Evolutionary conservation across 2,329 filamentous ascomycete genomes (phyloP).

Genomic region (Kalaharituber pfeilii): DNA sequence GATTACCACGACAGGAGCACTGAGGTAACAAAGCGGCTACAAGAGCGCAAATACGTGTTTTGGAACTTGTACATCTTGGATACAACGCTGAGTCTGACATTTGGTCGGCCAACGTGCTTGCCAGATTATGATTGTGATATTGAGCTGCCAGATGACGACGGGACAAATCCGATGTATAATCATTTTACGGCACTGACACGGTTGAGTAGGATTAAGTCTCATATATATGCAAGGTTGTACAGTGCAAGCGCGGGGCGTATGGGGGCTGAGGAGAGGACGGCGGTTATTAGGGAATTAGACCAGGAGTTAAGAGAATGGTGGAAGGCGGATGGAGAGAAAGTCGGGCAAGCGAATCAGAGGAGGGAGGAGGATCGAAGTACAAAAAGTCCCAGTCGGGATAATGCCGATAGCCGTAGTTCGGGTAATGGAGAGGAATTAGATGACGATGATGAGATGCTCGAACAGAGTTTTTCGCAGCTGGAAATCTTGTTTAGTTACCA

Average conservation of each 20-base stretch:
- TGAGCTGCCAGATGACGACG: constrained; percentile 26
- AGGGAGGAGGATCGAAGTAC: constrained; percentile 10
- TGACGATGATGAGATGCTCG: constrained; percentile 19
- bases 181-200: constrained; percentile 39
- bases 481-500: constrained; percentile 33
- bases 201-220: constrained; percentile 39
- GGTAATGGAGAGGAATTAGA: not conserved
- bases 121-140: constrained; percentile 43
- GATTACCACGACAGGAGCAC: too few relatives aligned
- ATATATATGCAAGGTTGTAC: constrained; percentile 43
- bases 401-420: constrained; percentile 7
- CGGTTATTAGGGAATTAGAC: constrained; percentile 25
- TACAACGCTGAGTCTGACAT: constrained; percentile 39
- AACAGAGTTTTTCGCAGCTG: constrained; percentile 28
- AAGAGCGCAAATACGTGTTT: constrained; percentile 32
- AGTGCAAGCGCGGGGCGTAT: constrained; percentile 28
- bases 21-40: too few relatives aligned
- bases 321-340: constrained; percentile 13
- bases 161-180: constrained; percentile 30
- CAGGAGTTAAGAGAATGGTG: constrained; percentile 20
- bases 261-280: constrained; percentile 28
- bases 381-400: not conserved
- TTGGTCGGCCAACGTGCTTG: constrained; percentile 42
- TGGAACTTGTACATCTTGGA: constrained; percentile 44
- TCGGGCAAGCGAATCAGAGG: too few relatives aligned